Evolutionary conservation across 768 basidiomycete species (phyloP).

Genomic region (Coprinellus micaceus): DNA sequence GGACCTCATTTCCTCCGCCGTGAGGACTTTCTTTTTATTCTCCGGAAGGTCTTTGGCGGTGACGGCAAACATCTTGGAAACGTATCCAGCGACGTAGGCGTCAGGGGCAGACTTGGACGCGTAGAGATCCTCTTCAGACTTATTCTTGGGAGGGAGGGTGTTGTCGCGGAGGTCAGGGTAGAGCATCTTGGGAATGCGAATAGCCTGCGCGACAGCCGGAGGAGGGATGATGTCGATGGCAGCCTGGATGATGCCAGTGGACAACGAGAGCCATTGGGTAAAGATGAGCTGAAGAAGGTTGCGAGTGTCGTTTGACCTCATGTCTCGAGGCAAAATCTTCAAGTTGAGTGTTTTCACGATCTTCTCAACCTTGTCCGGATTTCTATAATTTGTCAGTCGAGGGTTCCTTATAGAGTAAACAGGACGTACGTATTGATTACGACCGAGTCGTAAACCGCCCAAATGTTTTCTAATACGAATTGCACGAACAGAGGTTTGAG

Average conservation of each 20-base stretch:
- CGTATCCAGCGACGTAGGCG: conserved; percentile 75
- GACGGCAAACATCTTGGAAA: conserved; percentile 99
- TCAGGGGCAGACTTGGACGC: conserved; percentile 54
- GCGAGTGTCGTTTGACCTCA: conserved; percentile 87
- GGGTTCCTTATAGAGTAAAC: conserved; percentile 10
- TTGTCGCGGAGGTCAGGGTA: conserved; percentile 72
- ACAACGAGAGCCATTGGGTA: conserved; percentile 94
- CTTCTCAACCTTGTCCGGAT: conserved; percentile 84
- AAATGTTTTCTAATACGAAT: conserved; percentile 94
- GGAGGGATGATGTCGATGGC: conserved; percentile 93
- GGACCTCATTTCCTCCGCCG: conserved; percentile 79
- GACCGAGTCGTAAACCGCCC: conserved; percentile 94
- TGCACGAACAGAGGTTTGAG: conserved; percentile 96
- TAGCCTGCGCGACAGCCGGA: conserved; percentile 75
- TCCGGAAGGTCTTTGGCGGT: conserved; percentile 78
- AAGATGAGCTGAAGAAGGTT: conserved; percentile 83
- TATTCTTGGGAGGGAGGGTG: conserved; percentile 61
- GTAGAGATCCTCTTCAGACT: conserved; percentile 82
- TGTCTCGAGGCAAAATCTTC: conserved; percentile 82
- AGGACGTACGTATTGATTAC: conserved; percentile 79
- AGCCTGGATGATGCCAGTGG: conserved; percentile 87
- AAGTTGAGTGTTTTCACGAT: conserved; percentile 81
- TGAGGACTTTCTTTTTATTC: conserved; percentile 70
- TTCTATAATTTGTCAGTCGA: conserved; percentile 44
- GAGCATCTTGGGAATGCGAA: conserved; percentile 87